Evolutionary conservation across 495 filamentous ascomycete species (phyloP).

Genomic region (Daldinia childiae): DNA sequence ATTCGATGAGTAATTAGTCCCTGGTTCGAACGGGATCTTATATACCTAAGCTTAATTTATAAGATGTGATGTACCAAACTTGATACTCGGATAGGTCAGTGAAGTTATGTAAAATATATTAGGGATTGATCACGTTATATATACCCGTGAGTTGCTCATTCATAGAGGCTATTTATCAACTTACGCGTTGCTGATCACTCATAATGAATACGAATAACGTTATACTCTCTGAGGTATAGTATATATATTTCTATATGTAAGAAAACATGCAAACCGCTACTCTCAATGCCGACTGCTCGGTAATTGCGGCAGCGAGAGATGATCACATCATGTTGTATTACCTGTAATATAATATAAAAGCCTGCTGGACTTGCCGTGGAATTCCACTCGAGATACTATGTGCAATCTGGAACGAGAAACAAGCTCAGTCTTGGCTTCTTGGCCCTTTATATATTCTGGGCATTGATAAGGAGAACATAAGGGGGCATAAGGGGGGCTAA

Average conservation of each 20-base stretch:
- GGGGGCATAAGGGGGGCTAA: slow-evolving; percentile 28
- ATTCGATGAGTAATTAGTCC: slow-evolving; percentile 11
- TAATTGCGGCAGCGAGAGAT: slow-evolving; percentile 21
- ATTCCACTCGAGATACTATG: slow-evolving; percentile 32
- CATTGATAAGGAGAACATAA: slow-evolving; percentile 33
- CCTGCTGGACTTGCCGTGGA: slow-evolving; percentile 28
- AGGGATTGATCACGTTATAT: slow-evolving; percentile 24
- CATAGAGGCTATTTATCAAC: slow-evolving; percentile 14
- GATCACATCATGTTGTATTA: slow-evolving; percentile 39
- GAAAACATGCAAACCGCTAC: slow-evolving; percentile 12
- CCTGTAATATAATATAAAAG: slow-evolving; percentile 41
- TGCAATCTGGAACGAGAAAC: slow-evolving; percentile 40
- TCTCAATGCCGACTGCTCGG: slow-evolving; percentile 37
- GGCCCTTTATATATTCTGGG: slow-evolving; percentile 28
- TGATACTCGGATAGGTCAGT: not conserved
- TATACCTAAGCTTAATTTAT: slow-evolving; percentile 35
- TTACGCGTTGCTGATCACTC: slow-evolving; percentile 11
- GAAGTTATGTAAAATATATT: slow-evolving; percentile 12
- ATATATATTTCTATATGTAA: not conserved
- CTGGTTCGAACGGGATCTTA: slow-evolving; percentile 26
- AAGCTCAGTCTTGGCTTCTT: slow-evolving; percentile 44
- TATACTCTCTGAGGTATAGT: slow-evolving; percentile 6
- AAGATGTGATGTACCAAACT: slow-evolving; percentile 1
- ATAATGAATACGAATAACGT: slow-evolving; percentile 16
- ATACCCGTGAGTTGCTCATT: slow-evolving; percentile 17